Conservation (phyloP, 2,329 filamentous ascomycete genomes). For the Pyricularia grisea region DNA sequence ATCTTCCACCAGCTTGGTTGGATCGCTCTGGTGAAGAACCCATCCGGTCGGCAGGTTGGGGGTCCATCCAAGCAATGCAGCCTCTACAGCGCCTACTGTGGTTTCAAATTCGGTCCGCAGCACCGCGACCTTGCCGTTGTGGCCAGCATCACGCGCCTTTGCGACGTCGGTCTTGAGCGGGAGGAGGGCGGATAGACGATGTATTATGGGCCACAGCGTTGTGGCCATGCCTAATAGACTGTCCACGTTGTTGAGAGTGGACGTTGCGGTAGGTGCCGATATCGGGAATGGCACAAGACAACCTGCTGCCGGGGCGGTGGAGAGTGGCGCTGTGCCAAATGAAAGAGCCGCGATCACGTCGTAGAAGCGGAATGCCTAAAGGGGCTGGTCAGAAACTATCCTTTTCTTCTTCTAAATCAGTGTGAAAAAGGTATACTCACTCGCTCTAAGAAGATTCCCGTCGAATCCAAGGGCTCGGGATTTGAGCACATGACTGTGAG, state of each 20-base stretch:
- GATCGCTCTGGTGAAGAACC: slow-evolving; percentile 14
- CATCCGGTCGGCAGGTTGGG: slow-evolving; percentile 36
- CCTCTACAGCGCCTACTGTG: slow-evolving; percentile 44
- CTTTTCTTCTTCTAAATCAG: neutral
- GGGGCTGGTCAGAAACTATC: neutral
- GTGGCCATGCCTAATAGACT: slow-evolving; percentile 52
- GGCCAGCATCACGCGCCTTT: slow-evolving; percentile 28
- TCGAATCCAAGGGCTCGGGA: slow-evolving; percentile 34
- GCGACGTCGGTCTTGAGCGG: slow-evolving; percentile 43
- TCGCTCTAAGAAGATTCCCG: slow-evolving; percentile 48
- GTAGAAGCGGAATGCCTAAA: slow-evolving; percentile 55
- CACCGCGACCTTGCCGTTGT: slow-evolving; percentile 30
- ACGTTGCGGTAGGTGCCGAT: slow-evolving; percentile 31
- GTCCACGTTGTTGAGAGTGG: slow-evolving; percentile 43
- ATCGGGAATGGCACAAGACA: slow-evolving; percentile 37
- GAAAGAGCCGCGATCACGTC: slow-evolving; percentile 56
- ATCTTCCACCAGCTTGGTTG: slow-evolving; percentile 3
- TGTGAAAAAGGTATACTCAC: slow-evolving; percentile 25
- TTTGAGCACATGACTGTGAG: slow-evolving; percentile 49
- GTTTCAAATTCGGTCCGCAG: slow-evolving; percentile 40
- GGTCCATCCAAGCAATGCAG: slow-evolving; percentile 44
- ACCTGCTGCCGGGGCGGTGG: slow-evolving; percentile 35
- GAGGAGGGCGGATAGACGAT: slow-evolving; percentile 46
- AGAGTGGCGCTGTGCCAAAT: slow-evolving; percentile 47
- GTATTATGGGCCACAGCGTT: slow-evolving; percentile 54